Conservation (phyloP, 495 filamentous ascomycete species). For the Paragyromitra xinjiangensis region DNA sequence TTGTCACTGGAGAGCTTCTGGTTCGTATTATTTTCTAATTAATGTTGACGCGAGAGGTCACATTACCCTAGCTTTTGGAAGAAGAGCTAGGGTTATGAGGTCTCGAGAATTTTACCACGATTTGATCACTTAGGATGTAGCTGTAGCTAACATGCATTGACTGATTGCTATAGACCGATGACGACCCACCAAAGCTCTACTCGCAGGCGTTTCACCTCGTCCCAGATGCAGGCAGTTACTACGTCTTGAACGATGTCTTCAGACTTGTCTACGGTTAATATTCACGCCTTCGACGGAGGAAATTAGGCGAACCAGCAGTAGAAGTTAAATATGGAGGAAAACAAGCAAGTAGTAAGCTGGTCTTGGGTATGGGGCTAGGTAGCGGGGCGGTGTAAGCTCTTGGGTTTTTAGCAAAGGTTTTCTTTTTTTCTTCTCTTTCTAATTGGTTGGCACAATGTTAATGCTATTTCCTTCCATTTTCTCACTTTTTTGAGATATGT, state of each 20-base stretch:
- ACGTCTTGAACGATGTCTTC: constrained; percentile 92
- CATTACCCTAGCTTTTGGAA: neutral
- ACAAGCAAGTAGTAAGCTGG: neutral
- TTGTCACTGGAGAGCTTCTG: constrained; percentile 83
- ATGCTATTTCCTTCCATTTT: neutral
- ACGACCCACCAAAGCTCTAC: constrained; percentile 83
- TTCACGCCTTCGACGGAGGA: neutral
- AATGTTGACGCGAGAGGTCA: neutral
- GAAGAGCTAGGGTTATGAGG: neutral
- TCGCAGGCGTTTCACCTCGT: constrained; percentile 84
- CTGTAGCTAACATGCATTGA: neutral
- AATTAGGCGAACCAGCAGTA: neutral
- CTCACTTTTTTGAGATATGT: neutral
- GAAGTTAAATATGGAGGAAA: neutral
- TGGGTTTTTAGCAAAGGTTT: constrained; percentile 15
- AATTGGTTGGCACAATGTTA: constrained; percentile 15
- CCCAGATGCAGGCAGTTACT: constrained; percentile 78
- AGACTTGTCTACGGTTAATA: constrained; percentile 71
- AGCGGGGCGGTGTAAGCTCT: constrained; percentile 1
- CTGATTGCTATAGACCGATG: constrained; percentile 72
- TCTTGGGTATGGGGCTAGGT: neutral
- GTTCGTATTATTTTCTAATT: constrained; percentile 64
- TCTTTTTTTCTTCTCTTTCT: constrained; percentile 13
- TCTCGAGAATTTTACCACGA: neutral
- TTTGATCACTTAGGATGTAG: neutral